These are phyloP conservation scores for Penicillium sp. DNA, from an alignment of 2,329 filamentous ascomycete genomes.

Conservation along the genomic window DNA sequence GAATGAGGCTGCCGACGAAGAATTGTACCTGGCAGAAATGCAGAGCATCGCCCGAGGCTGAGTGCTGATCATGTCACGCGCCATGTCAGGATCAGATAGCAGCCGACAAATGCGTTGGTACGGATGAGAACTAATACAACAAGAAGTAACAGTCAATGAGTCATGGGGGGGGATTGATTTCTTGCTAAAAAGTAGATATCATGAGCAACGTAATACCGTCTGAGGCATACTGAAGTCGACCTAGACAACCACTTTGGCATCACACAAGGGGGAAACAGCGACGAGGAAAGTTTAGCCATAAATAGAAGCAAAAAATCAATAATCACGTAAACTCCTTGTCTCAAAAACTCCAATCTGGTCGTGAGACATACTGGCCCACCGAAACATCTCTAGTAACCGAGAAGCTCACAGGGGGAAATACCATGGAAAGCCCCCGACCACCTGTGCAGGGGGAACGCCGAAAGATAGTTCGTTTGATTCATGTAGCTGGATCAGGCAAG, in stretches of 20 bases:
- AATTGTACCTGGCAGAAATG: constrained; percentile 17
- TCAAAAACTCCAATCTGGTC: neutral
- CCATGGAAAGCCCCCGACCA: neutral
- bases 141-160: neutral
- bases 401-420: neutral
- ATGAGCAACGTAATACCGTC: neutral
- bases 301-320: neutral
- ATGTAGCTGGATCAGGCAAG: neutral
- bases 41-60: neutral
- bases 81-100: neutral
- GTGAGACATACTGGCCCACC: neutral
- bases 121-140: neutral
- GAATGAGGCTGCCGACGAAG: constrained; percentile 8
- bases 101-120: neutral
- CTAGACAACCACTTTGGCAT: neutral
- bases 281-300: neutral
- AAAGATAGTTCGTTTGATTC: neutral
- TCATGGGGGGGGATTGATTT: neutral
- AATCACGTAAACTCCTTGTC: neutral
- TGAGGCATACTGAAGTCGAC: neutral
- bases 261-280: neutral
- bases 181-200: neutral
- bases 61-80: neutral
- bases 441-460: neutral
- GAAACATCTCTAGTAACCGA: neutral